Evolutionary conservation across 2,329 filamentous ascomycete species (phyloP).

Genomic region (Sporothrix euskadiensis): DNA sequence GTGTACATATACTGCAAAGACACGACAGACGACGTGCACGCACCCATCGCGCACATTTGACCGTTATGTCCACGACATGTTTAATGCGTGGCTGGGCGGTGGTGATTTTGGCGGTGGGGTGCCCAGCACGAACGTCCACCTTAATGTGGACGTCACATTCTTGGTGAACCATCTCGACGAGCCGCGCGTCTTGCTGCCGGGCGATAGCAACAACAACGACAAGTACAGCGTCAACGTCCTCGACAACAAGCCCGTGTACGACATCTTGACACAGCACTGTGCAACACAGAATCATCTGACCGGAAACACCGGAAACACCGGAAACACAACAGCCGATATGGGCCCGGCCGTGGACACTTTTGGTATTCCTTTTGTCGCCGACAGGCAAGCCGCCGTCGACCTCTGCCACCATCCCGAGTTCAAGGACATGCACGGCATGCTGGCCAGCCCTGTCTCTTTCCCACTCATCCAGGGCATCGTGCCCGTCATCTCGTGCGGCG

Average conservation of each 20-base stretch:
- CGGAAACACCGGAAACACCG: no score
- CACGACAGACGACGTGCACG: slow-evolving; percentile 38
- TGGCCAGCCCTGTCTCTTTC: slow-evolving; percentile 48
- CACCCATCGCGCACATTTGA: slow-evolving; percentile 41
- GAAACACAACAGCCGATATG: not conserved
- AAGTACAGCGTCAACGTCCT: not conserved
- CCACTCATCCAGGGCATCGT: slow-evolving; percentile 43
- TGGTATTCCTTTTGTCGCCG: slow-evolving; percentile 43
- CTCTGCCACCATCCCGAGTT: slow-evolving; percentile 51
- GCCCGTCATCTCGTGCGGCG: slow-evolving; percentile 50
- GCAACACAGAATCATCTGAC: not conserved
- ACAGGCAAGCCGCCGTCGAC: slow-evolving; percentile 38
- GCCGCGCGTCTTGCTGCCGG: slow-evolving; percentile 44
- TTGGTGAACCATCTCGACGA: slow-evolving; percentile 53
- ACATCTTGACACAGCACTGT: not conserved
- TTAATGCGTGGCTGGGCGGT: slow-evolving; percentile 38
- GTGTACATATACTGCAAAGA: slow-evolving; percentile 24
- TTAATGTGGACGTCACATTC: slow-evolving; percentile 41
- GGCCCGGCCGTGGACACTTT: slow-evolving; percentile 31
- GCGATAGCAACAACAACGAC: not conserved
- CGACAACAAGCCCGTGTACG: not conserved
- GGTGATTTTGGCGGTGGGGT: slow-evolving; percentile 28
- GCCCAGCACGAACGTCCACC: slow-evolving; percentile 17
- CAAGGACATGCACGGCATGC: slow-evolving; percentile 46
- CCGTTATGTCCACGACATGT: slow-evolving; percentile 39